phyloP scores from a whole-genome alignment of 2,329 filamentous ascomycete genomes.

The Neofusicoccum cordaticola region DNA sequence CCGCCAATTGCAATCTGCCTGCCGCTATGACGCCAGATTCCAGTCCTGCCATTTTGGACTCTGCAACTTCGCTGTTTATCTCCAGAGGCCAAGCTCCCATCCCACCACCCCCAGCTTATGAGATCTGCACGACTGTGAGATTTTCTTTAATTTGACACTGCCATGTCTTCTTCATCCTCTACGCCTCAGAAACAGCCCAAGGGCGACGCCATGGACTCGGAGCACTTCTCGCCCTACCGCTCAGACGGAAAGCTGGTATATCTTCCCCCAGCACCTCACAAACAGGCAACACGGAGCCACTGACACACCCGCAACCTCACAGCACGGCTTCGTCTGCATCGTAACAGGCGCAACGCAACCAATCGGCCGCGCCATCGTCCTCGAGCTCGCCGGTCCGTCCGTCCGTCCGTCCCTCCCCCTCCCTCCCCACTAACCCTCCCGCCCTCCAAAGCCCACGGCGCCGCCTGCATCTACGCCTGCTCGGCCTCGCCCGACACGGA shows the following conservation, averaged over 20 bases:
- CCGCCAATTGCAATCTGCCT: not conserved
- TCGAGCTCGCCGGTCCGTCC: conserved; percentile 54
- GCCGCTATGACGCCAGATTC: not conserved
- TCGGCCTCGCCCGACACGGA: not conserved
- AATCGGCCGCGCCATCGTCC: conserved; percentile 58
- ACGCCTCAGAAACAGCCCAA: not conserved
- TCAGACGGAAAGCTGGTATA: conserved; percentile 56
- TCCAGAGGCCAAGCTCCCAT: not conserved
- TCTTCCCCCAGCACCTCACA: conserved; percentile 10
- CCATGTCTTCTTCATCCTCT: not conserved
- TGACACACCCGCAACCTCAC: not conserved
- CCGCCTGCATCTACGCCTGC: conserved; percentile 58
- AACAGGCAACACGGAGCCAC: not conserved
- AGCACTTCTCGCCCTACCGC: conserved; percentile 58
- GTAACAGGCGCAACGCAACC: conserved; percentile 62
- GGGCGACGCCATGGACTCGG: conserved; percentile 31
- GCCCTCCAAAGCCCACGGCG: conserved; percentile 53
- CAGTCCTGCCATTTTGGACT: not conserved
- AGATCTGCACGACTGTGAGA: not conserved
- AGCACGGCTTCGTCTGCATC: conserved; percentile 65
- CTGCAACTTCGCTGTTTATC: not conserved
- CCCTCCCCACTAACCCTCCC: not conserved
- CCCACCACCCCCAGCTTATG: not conserved
- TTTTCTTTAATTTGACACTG: not conserved
- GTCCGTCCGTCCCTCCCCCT: not conserved